Evolutionary conservation across 495 filamentous ascomycete genomes (phyloP), one percentile per base, ranked within the genome.

Genomic region (Aspergillus nanangensis): DNA sequence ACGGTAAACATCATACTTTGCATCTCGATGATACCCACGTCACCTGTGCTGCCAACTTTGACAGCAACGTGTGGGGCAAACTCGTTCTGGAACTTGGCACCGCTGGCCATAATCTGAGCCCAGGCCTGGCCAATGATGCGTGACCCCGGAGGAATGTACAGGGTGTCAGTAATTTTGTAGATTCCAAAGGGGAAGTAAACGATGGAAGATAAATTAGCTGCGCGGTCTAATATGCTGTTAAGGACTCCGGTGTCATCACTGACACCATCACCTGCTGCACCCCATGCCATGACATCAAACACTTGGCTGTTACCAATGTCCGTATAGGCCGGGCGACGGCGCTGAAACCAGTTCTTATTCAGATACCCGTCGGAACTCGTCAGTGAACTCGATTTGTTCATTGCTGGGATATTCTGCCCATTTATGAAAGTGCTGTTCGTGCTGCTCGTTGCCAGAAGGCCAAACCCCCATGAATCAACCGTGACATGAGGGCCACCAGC

Each of bases 101-200:
- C 86, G 10, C 74, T 79, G 8, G 83, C 87, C 75, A 96, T 84
- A 47, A 96, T 87, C 17, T 91, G 66, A 11, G 87, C 76, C 81
- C 83, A 90, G 40, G 83, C 82, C 63, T 94, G 85, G 44, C 90
- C 90, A n/a, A 84, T 82, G 52, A 96, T 88, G 34, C 71, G 73
- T 5, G 24, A 38, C 0, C 53, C 53, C 0, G 50, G 37, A 19
- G 90, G 89, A 13, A 96, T 73, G 41, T 81, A 76, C 53, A 96
- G 66, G 0, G 89, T 95, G 39, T 80, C 73, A 21, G 81, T 80
- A 51, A 96, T 67, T 10, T 89, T 58, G 63, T 95, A 95, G n/a
- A 81, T 78, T 24, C 90, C 90, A 50, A 86, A 80, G 54, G 89
- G 84, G 57, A 96, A 88, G 69, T 82, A 95, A 43, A 94, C 74